Evolutionary conservation across 2,329 filamentous ascomycete genomes (phyloP), one percentile per base, ranked within the genome.

Genomic region (Aspergillus uvarum): DNA sequence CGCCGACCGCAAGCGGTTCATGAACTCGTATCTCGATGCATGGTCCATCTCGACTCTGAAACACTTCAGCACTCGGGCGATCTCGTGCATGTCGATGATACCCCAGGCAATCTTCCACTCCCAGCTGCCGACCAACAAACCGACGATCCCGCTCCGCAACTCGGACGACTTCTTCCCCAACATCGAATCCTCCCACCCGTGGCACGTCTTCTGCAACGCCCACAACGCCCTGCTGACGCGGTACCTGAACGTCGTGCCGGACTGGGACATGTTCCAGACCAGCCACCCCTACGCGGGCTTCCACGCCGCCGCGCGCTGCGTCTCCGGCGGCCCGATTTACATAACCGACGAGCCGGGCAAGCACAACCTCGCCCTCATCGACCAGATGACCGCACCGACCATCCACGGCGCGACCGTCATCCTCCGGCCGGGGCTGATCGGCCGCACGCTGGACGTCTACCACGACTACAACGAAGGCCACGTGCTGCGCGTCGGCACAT

Each of bases 131-230:
- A 85, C 82, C n/a, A 91, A 89, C 71, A 87, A 87, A 53, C 90
- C 91, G 0, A 81, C 86, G 0, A 82, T 96, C 24, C 80, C 93
- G 0, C 84, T 92, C 19, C 89, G 95, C 51, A 98, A 96, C 76
- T 96, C 91, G 0, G 93, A 88, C 56, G 80, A 98, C 76, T 99
- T 93, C 81, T 97, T 96, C 74, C 95, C 95, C 0, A 86, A 92
- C 49, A 84, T 92, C 4, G 85, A 88, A 0, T 84, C 86, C 0
- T 92, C 89, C 6, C 95, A 99, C 63, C 86, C 93, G 0, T 99
- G 95, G 94, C 95, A 99, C 74, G 84, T 98, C 38, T 99, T 96
- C 81, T 87, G 89, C 64, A 99, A 98, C 71, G 94, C 94, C 0
- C 90, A 97, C 76, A 97, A 96, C 72, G 83, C 86, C 32, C 81